Evolutionary conservation across 345 rosid genomes (phyloP).

Genomic region (Rhodomyrtus tomentosa): DNA sequence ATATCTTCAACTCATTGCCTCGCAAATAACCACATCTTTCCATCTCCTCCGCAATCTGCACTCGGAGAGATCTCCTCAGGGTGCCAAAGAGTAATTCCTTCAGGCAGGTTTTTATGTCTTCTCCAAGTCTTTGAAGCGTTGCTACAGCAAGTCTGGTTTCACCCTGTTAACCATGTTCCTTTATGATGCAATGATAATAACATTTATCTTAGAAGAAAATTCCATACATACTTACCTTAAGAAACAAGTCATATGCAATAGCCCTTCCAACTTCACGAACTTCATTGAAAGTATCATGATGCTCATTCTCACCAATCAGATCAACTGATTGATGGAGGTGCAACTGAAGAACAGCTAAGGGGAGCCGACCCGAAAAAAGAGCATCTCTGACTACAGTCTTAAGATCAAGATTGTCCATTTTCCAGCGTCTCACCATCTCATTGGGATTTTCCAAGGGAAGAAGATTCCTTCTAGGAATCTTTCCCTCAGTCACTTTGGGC

Average conservation of each 20-base stretch:
- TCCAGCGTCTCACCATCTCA: slow-evolving; percentile 99
- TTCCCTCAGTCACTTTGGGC: slow-evolving; percentile 17
- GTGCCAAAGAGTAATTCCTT: slow-evolving; percentile 90
- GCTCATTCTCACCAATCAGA: slow-evolving; percentile 32
- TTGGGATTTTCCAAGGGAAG: slow-evolving; percentile 83
- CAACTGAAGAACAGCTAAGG: slow-evolving; percentile 93
- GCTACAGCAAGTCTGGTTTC: slow-evolving; percentile 80
- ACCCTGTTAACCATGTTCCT: slow-evolving; percentile 48
- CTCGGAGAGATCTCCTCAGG: slow-evolving; percentile 67
- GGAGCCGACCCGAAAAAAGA: slow-evolving; percentile 83
- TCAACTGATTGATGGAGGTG: slow-evolving; percentile 83
- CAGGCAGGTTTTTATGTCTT: slow-evolving; percentile 71
- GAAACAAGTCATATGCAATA: slow-evolving; percentile 88
- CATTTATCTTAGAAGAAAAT: slow-evolving; percentile 4
- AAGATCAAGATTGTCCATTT: slow-evolving; percentile 64
- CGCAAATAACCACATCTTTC: slow-evolving; percentile 60
- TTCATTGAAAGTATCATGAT: slow-evolving; percentile 77
- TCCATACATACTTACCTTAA: slow-evolving; percentile 51
- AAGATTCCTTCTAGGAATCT: slow-evolving; percentile 30
- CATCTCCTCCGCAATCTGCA: slow-evolving; percentile 74
- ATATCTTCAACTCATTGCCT: slow-evolving; percentile 59
- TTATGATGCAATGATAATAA: slow-evolving; percentile 2
- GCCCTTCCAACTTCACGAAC: slow-evolving; percentile 85
- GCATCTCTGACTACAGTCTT: slow-evolving; percentile 93
- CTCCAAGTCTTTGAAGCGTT: slow-evolving; percentile 90